Base-by-base conservation (phyloP, 192 early-diverging fungal genomes). In the Radiomyces spectabilis region DNA sequence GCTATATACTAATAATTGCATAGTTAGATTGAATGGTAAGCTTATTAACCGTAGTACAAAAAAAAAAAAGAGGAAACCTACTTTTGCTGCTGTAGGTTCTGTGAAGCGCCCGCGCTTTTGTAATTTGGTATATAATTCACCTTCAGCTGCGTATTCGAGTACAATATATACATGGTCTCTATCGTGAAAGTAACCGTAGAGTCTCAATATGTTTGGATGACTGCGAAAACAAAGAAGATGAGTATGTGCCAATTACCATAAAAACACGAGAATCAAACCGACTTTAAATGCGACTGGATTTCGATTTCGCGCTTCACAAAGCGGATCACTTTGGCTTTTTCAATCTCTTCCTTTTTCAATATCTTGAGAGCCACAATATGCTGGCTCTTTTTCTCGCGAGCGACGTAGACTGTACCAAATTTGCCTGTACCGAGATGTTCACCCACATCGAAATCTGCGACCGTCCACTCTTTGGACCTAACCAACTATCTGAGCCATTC, bases 151-250 rank as follows among this genome's bases (percentile, higher is more conserved):
- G 66, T 94, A 97, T 59, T 98, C 95, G 6, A 98, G 75, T 21
- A 98, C 91, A 55, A 98, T 59, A 58, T 91, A 97, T 2, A 98
- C 85, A 29, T 86, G 82, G 51, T 88, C 87, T 29, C 79, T 68
- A 53, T 97, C 93, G 72, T 97, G 88, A 65, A 98, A 98, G 65
- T 95, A 97, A 2, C 91, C 93, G 57, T 85, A 94, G 22, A 98
- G 67, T 29, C 94, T 74, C 10, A 98, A 72, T 60, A 98, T 95
- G 67, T 98, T 81, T 15, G 86, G 83, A 60, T 98, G 95, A 15
- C 88, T 84, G 47, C 15, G n/a, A 4, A 26, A 2, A 22, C 9
- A 35, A 29, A 15, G 8, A 34, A n/a, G n/a, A n/a, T n/a, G n/a
- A n/a, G n/a, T n/a, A n/a, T n/a, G n/a, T n/a, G 32, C 15, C 5